phyloP scores from a whole-genome alignment of 768 basidiomycete species.

The Lactarius tabidus region DNA sequence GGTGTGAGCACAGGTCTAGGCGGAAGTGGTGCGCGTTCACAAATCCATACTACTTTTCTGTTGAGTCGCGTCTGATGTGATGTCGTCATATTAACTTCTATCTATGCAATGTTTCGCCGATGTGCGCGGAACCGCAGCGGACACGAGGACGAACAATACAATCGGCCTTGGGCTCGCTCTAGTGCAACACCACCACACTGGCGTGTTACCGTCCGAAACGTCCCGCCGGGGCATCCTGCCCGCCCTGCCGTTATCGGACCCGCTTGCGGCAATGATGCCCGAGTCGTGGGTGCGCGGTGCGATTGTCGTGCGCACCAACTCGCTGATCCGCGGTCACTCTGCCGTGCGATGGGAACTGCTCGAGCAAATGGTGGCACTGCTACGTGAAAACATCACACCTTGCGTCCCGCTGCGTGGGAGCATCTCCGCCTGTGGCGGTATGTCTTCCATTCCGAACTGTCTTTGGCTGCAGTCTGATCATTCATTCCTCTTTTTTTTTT shows the following conservation, averaged over 20 bases:
- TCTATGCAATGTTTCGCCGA: neutral
- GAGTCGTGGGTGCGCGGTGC: slow-evolving; percentile 88
- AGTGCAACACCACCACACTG: slow-evolving; percentile 76
- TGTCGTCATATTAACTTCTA: neutral
- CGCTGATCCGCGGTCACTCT: slow-evolving; percentile 83
- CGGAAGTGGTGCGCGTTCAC: slow-evolving; percentile 51
- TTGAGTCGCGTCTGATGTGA: slow-evolving; percentile 20
- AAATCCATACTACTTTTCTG: neutral
- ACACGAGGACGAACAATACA: slow-evolving; percentile 78
- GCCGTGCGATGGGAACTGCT: slow-evolving; percentile 80
- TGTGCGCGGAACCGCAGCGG: slow-evolving; percentile 42
- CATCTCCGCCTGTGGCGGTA: slow-evolving; percentile 80
- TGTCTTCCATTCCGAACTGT: slow-evolving; percentile 21
- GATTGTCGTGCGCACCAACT: slow-evolving; percentile 84
- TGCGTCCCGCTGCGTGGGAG: slow-evolving; percentile 82
- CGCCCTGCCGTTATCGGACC: slow-evolving; percentile 66
- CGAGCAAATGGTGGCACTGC: slow-evolving; percentile 68
- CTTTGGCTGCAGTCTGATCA: neutral
- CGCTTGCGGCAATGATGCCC: slow-evolving; percentile 69
- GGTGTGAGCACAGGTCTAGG: slow-evolving; percentile 87
- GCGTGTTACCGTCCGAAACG: slow-evolving; percentile 55
- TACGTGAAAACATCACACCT: slow-evolving; percentile 68
- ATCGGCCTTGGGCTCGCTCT: slow-evolving; percentile 70
- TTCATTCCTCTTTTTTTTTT: neutral
- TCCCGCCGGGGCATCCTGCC: slow-evolving; percentile 37